Conservation (phyloP, 1,284 basidiomycete species). For the Rhodotorula glutinis region DNA sequence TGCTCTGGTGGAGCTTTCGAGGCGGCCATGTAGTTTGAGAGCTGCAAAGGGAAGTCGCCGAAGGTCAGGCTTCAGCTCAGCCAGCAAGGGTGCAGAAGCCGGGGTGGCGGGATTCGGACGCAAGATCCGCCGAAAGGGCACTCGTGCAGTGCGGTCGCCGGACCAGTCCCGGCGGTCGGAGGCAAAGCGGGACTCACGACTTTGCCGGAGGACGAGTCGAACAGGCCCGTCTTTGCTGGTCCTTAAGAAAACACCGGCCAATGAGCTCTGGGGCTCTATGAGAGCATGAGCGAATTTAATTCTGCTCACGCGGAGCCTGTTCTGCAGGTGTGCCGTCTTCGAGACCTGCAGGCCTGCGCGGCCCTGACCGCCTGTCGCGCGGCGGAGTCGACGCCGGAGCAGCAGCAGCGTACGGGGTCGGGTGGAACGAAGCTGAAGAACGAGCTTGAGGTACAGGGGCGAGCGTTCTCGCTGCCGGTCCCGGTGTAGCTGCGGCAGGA, state of each 20-base stretch:
- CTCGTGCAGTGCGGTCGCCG: no score
- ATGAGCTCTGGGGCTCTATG: background rate
- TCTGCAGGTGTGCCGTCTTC: background rate
- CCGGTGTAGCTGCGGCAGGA: background rate
- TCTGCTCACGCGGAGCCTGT: background rate
- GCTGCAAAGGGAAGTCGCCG: background rate
- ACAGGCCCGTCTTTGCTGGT: conserved; percentile 7
- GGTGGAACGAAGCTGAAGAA: no score
- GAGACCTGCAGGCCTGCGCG: conserved; percentile 8
- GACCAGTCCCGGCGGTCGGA: no score
- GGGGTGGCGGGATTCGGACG: no score
- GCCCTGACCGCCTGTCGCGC: background rate
- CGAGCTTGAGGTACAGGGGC: background rate
- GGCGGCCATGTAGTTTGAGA: conserved; percentile 20
- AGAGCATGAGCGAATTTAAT: no score
- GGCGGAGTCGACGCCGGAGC: no score
- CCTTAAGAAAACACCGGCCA: background rate
- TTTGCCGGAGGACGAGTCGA: conserved; percentile 10
- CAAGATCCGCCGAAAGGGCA: background rate
- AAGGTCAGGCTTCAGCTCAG: background rate
- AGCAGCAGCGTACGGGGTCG: no score
- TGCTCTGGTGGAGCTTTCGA: conserved; percentile 23
- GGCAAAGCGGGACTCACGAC: conserved; percentile 4
- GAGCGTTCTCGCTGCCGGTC: background rate
- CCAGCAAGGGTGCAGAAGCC: no score